Evolutionary conservation across 2,329 filamentous ascomycete genomes (phyloP).

Genomic region (Dactylonectria macrodidyma): DNA sequence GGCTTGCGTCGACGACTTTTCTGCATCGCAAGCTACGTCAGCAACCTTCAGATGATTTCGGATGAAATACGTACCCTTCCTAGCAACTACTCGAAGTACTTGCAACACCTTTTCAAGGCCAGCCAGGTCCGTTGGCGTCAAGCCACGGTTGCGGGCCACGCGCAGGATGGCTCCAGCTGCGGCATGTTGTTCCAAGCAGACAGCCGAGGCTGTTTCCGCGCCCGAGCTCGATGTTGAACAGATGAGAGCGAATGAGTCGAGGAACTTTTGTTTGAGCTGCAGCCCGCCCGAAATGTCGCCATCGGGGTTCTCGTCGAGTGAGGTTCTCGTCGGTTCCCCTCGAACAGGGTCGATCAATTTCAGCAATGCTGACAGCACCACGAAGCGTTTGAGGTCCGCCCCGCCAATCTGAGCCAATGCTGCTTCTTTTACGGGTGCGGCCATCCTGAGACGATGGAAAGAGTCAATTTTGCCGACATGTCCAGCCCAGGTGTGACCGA

Average conservation of each 20-base stretch:
- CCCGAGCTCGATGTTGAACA: conserved; percentile 44
- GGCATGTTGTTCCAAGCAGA: conserved; percentile 46
- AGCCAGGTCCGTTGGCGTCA: conserved; percentile 25
- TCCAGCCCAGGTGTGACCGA: conserved; percentile 13
- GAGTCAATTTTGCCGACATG: conserved; percentile 13
- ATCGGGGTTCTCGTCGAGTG: conserved; percentile 19
- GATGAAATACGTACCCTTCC: conserved; percentile 12
- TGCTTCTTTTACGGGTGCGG: neutral
- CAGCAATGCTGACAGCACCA: conserved; percentile 19
- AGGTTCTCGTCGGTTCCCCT: conserved; percentile 21
- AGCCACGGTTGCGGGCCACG: conserved; percentile 48
- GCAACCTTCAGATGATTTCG: conserved; percentile 18
- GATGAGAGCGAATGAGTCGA: conserved; percentile 53
- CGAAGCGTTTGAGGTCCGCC: conserved; percentile 22
- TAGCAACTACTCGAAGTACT: conserved; percentile 23
- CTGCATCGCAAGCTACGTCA: conserved; percentile 20
- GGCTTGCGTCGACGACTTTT: conserved; percentile 22
- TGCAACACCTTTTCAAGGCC: conserved; percentile 20
- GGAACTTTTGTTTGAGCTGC: conserved; percentile 49
- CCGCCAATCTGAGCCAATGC: conserved; percentile 23
- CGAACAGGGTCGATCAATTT: conserved; percentile 20
- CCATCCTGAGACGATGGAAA: conserved; percentile 19
- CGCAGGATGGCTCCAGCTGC: conserved; percentile 23
- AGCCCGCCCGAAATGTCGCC: conserved; percentile 16
- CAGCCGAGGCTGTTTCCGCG: conserved; percentile 49